Percentiles rank a stretch among this genome's conserved stretches.
These are phyloP conservation scores for Termitomyces bulborhizus DNA, from an alignment of 768 basidiomycete species.

Conservation along the genomic window DNA sequence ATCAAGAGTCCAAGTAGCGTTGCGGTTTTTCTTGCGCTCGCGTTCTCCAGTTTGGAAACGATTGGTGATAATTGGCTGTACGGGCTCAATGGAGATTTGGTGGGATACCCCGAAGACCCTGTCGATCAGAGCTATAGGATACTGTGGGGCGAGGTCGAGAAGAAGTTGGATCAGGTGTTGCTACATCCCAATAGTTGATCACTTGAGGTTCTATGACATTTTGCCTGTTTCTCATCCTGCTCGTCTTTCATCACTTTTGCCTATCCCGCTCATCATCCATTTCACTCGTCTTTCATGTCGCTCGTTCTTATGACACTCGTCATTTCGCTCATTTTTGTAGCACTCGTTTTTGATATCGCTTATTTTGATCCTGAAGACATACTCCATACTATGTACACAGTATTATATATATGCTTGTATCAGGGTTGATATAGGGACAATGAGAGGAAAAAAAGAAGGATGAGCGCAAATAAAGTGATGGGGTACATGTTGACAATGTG, in stretches of 20 bases:
- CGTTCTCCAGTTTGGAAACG: constrained; percentile 1
- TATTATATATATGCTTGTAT: too few species aligned
- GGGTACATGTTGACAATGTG: too few species aligned
- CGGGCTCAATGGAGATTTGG: not conserved
- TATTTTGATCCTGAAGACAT: not conserved
- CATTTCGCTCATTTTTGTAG: not conserved
- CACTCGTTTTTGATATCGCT: too few species aligned
- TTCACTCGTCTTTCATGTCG: not conserved
- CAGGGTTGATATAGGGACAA: too few species aligned
- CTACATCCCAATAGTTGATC: not conserved
- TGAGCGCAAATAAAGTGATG: too few species aligned
- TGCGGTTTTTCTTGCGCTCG: not conserved
- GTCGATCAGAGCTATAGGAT: constrained; percentile 3
- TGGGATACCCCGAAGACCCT: constrained; percentile 5
- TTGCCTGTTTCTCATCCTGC: not conserved
- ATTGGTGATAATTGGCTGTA: constrained; percentile 7
- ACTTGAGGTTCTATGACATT: not conserved
- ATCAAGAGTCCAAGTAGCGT: constrained; percentile 1
- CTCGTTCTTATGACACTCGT: not conserved
- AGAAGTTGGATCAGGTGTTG: constrained; percentile 3
- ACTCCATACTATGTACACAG: not conserved
- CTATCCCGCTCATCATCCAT: not conserved
- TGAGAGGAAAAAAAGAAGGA: too few species aligned
- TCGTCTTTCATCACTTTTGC: not conserved
- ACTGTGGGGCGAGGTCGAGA: constrained; percentile 4